Conservation (phyloP, 2,329 filamentous ascomycete genomes). For the Botrytis porri region DNA sequence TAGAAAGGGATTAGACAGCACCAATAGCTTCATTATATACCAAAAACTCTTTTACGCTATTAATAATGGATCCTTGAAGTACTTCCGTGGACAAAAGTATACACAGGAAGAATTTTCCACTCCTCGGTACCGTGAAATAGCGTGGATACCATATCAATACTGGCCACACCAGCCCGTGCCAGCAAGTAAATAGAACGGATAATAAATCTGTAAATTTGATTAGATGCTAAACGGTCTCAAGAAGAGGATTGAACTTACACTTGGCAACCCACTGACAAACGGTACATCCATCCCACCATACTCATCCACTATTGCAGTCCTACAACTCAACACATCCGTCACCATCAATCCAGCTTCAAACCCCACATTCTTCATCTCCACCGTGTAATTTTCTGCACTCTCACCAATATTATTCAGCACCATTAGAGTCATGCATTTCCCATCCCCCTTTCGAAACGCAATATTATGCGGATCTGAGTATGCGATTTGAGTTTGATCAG, state of each 20-base stretch:
- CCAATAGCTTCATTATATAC: background rate
- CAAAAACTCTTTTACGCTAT: background rate
- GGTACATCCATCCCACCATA: slow-evolving; percentile 14
- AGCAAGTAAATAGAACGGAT: background rate
- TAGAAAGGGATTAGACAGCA: accelerated
- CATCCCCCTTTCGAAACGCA: slow-evolving; percentile 25
- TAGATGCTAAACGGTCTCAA: background rate
- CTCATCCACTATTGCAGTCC: slow-evolving; percentile 4
- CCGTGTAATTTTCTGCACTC: slow-evolving; percentile 6
- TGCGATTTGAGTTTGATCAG: slow-evolving; percentile 18
- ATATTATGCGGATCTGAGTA: slow-evolving; percentile 25
- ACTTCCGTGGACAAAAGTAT: background rate
- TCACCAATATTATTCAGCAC: slow-evolving; percentile 43
- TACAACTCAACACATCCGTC: slow-evolving; percentile 25
- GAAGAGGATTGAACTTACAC: background rate
- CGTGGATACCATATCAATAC: background rate
- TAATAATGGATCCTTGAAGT: accelerated
- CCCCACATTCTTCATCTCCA: slow-evolving; percentile 17
- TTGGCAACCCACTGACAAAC: slow-evolving; percentile 11
- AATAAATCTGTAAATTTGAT: background rate
- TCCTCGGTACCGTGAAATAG: background rate
- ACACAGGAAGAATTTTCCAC: background rate
- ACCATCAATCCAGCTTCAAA: slow-evolving; percentile 18
- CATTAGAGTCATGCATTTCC: slow-evolving; percentile 25
- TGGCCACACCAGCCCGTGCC: background rate